These are phyloP conservation scores for Houttuynia cordata DNA, from an alignment of 164 flowering plant genomes.

Conservation along the genomic window DNA sequence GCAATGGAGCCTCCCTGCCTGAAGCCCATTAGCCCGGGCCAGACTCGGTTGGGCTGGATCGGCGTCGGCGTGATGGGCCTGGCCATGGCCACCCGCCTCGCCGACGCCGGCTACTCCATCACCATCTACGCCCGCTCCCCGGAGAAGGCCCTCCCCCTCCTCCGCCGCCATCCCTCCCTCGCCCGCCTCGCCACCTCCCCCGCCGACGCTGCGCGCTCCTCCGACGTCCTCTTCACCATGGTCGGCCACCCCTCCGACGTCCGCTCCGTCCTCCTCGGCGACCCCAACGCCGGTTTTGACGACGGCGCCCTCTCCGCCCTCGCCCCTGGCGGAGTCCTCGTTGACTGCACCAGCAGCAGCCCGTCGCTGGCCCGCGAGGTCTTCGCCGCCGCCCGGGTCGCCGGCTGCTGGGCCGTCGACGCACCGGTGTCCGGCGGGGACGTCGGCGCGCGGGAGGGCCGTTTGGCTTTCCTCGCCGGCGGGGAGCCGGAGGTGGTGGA, in stretches of 20 bases:
- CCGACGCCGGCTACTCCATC: constrained; percentile 58
- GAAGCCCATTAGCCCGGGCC: constrained; percentile 10
- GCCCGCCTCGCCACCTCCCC: constrained; percentile 44
- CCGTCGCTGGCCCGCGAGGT: constrained; percentile 51
- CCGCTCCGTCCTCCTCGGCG: constrained; percentile 25
- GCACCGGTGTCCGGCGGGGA: constrained; percentile 84
- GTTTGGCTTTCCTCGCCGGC: constrained; percentile 54
- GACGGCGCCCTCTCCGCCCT: constrained; percentile 22
- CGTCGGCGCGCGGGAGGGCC: constrained; percentile 56
- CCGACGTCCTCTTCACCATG: constrained; percentile 73
- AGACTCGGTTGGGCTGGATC: constrained; percentile 68
- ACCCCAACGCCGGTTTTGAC: background rate
- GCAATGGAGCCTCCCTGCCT: too few relatives aligned
- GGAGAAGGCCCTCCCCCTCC: constrained; percentile 34
- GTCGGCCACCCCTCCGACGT: constrained; percentile 73
- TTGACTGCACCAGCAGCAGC: constrained; percentile 57
- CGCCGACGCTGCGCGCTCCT: constrained; percentile 21
- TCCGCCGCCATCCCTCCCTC: constrained; percentile 46
- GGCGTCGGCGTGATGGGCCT: constrained; percentile 84
- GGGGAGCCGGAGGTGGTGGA: constrained; percentile 40
- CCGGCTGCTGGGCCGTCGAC: constrained; percentile 48
- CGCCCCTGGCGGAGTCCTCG: constrained; percentile 27
- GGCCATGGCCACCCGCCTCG: constrained; percentile 63
- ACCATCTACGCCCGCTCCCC: constrained; percentile 54
- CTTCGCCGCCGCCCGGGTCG: constrained; percentile 22